Conservation (phyloP, 2,329 filamentous ascomycete genomes). For the Trichophyton equinum region DNA sequence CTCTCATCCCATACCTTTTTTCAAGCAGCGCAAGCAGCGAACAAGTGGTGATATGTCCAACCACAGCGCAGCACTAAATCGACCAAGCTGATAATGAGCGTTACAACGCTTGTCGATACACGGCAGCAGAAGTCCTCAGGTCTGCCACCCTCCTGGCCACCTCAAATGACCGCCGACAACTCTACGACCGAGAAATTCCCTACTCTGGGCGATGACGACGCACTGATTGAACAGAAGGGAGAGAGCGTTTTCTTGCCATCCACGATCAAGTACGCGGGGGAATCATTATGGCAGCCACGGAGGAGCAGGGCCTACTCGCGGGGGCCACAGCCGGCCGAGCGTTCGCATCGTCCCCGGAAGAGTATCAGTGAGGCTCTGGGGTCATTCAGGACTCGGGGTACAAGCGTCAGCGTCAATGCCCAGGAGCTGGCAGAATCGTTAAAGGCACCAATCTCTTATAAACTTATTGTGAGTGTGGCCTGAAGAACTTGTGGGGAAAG, state of each 20-base stretch:
- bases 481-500: neutral
- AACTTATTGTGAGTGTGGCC: constrained; percentile 54
- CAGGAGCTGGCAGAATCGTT: constrained; percentile 87
- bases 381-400: constrained; percentile 66
- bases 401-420: constrained; percentile 82
- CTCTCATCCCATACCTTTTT: constrained; percentile 1
- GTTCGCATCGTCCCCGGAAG: constrained; percentile 60
- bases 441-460: constrained; percentile 77
- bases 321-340: constrained; percentile 31
- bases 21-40: neutral
- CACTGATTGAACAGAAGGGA: constrained; percentile 17
- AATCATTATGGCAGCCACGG: constrained; percentile 50
- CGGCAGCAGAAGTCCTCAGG: constrained; percentile 27
- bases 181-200: constrained; percentile 32
- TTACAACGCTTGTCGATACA: constrained; percentile 29
- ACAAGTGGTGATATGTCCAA: constrained; percentile 2
- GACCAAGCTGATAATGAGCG: constrained; percentile 22
- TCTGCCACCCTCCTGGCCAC: constrained; percentile 25
- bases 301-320: constrained; percentile 38
- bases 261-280: constrained; percentile 22
- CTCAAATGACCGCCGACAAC: constrained; percentile 14
- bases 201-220: constrained; percentile 28
- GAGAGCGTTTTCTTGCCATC: constrained; percentile 8
- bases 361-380: constrained; percentile 80
- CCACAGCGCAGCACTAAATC: neutral